Evolutionary conservation across 2,329 filamentous ascomycete genomes (phyloP).

Genomic region (Alternaria sp.): DNA sequence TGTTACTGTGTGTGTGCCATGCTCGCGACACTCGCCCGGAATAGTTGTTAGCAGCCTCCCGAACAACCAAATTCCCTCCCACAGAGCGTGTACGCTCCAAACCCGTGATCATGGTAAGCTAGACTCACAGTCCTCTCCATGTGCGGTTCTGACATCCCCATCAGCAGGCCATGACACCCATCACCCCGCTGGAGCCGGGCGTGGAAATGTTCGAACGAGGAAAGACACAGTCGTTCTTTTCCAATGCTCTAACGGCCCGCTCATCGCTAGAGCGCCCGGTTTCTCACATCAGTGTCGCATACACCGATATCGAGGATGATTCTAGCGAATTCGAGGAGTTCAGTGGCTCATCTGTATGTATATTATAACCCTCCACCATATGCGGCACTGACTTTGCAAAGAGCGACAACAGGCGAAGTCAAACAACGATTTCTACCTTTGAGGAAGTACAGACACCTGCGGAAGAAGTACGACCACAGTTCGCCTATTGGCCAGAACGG

Average conservation of each 20-base stretch:
- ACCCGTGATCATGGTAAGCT: conserved; percentile 46
- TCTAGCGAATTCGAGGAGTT: conserved; percentile 56
- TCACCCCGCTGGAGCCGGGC: conserved; percentile 51
- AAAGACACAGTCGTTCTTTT: conserved; percentile 65
- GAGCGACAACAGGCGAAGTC: conserved; percentile 69
- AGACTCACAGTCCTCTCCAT: conserved; percentile 8
- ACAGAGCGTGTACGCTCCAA: conserved; percentile 27
- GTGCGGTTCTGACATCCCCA: conserved; percentile 24
- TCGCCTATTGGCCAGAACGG: conserved; percentile 64
- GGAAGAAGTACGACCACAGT: conserved; percentile 63
- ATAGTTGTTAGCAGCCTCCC: conserved; percentile 28
- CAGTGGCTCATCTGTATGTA: conserved; percentile 69
- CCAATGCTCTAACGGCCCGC: conserved; percentile 45
- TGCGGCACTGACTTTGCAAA: conserved; percentile 49
- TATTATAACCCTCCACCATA: conserved; percentile 1
- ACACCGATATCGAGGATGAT: conserved; percentile 74
- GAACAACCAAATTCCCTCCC: conserved; percentile 18
- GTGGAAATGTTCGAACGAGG: conserved; percentile 58
- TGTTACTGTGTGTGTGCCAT: conserved; percentile 42
- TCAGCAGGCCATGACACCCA: conserved; percentile 55
- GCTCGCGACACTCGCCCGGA: conserved; percentile 29
- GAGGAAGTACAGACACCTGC: conserved; percentile 82
- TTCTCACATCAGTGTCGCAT: conserved; percentile 78
- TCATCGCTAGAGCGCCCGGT: conserved; percentile 62
- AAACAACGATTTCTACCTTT: conserved; percentile 85